Conservation (phyloP, 768 basidiomycete genomes). For the Tricholoma furcatifolium region DNA sequence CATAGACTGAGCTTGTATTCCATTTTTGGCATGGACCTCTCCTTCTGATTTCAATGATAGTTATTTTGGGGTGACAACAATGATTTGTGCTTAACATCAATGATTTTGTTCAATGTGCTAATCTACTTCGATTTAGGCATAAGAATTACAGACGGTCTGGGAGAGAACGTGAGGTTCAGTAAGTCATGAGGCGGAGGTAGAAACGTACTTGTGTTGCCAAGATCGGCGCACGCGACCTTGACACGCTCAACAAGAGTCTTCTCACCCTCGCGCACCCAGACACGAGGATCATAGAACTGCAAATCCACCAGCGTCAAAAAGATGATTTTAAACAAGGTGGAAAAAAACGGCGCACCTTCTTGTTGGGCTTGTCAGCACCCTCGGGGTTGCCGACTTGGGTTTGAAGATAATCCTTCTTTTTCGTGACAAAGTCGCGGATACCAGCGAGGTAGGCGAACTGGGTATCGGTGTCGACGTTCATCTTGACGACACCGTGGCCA, state of each 20-base stretch:
- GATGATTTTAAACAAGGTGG: not conserved
- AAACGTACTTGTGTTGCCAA: constrained; percentile 57
- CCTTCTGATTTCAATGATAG: too few relatives aligned
- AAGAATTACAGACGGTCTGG: too few relatives aligned
- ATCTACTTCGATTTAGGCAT: too few relatives aligned
- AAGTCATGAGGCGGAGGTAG: not conserved
- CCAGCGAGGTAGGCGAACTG: constrained; percentile 90
- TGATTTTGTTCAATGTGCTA: too few relatives aligned
- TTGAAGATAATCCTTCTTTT: constrained; percentile 85
- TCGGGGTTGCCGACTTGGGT: constrained; percentile 97
- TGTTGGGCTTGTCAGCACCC: constrained; percentile 96
- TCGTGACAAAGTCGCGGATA: constrained; percentile 84
- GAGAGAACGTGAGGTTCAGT: too few relatives aligned
- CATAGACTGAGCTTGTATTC: too few relatives aligned
- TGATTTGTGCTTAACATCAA: too few relatives aligned
- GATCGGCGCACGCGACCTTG: constrained; percentile 88
- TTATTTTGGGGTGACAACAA: too few relatives aligned
- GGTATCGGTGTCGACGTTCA: constrained; percentile 98
- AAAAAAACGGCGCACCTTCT: constrained; percentile 65
- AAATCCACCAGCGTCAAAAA: constrained; percentile 3
- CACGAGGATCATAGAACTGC: constrained; percentile 91
- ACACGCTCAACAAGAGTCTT: constrained; percentile 87
- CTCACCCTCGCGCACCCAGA: constrained; percentile 99
- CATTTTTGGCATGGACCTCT: too few relatives aligned
- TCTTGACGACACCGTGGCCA: constrained; percentile 92